Conservation (phyloP, 2,329 filamentous ascomycete genomes). For the Phyllosticta ampelicida region DNA sequence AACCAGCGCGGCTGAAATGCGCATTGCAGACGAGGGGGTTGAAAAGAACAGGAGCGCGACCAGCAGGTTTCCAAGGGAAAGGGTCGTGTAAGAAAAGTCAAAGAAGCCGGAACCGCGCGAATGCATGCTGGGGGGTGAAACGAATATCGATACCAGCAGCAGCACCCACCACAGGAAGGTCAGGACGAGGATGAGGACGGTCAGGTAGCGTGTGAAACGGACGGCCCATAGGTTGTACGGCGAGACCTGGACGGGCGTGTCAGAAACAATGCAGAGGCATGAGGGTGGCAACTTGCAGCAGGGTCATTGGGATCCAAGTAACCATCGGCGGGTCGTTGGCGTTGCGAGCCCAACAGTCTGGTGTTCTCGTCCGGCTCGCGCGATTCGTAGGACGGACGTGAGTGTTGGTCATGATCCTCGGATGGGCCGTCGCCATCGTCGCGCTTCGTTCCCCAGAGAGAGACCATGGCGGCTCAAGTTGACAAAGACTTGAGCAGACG, state of each 20-base stretch:
- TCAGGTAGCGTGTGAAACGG: slow-evolving; percentile 66
- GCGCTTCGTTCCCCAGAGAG: slow-evolving; percentile 46
- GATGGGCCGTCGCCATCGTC: slow-evolving; percentile 26
- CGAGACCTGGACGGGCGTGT: slow-evolving; percentile 43
- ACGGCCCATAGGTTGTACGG: slow-evolving; percentile 95
- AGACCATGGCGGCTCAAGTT: slow-evolving; percentile 30
- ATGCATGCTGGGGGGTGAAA: slow-evolving; percentile 78
- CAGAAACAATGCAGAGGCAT: slow-evolving; percentile 11
- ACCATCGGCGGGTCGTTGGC: slow-evolving; percentile 50
- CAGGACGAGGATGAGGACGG: slow-evolving; percentile 61
- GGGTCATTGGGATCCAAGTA: slow-evolving; percentile 72
- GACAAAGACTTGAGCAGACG: background rate
- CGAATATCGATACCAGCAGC: slow-evolving; percentile 79
- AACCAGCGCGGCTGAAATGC: slow-evolving; percentile 60
- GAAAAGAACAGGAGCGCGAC: slow-evolving; percentile 79
- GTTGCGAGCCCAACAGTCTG: slow-evolving; percentile 50
- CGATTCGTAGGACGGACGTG: slow-evolving; percentile 19
- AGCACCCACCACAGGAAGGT: slow-evolving; percentile 90
- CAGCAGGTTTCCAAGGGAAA: slow-evolving; percentile 65
- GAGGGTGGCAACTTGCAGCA: slow-evolving; percentile 45
- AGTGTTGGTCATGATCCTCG: slow-evolving; percentile 15
- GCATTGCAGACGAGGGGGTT: slow-evolving; percentile 67
- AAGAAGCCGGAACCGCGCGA: slow-evolving; percentile 88
- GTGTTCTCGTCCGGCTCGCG: slow-evolving; percentile 49
- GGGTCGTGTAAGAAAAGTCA: slow-evolving; percentile 69